phyloP scores from a whole-genome alignment of 306 rosid species.

The Glycyrrhiza uralensis region DNA sequence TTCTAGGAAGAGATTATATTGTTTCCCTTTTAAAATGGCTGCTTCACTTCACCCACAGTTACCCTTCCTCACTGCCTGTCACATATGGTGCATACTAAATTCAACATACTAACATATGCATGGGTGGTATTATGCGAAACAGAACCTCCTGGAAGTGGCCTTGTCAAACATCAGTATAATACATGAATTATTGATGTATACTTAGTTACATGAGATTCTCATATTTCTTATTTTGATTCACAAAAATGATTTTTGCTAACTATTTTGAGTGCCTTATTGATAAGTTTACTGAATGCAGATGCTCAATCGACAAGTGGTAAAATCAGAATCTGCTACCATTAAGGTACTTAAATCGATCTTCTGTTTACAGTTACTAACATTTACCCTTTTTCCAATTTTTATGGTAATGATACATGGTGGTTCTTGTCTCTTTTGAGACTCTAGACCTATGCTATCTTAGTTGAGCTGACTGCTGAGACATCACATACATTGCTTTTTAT shows the following conservation, averaged over 20 bases:
- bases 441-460: background rate
- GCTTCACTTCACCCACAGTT: background rate
- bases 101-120: background rate
- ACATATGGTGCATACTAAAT: background rate
- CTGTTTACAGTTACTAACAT: background rate
- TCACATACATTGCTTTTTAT: background rate
- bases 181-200: background rate
- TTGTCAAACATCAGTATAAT: background rate
- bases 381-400: background rate
- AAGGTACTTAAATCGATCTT: conserved; percentile 48
- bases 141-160: background rate
- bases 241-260: background rate
- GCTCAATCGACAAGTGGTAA: conserved; percentile 90
- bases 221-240: conserved; percentile 13
- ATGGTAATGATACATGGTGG: background rate
- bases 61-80: background rate
- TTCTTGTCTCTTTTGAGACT: background rate
- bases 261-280: conserved; percentile 20
- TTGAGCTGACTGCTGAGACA: background rate
- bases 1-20: background rate
- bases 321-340: conserved; percentile 89
- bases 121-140: background rate
- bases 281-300: conserved; percentile 52
- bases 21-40: background rate
- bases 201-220: conserved; percentile 10